Percentiles rank a stretch among this genome's conserved stretches.
Conservation (phyloP, 139 green algal species). For the Prasinococcaceae sp. region DNA sequence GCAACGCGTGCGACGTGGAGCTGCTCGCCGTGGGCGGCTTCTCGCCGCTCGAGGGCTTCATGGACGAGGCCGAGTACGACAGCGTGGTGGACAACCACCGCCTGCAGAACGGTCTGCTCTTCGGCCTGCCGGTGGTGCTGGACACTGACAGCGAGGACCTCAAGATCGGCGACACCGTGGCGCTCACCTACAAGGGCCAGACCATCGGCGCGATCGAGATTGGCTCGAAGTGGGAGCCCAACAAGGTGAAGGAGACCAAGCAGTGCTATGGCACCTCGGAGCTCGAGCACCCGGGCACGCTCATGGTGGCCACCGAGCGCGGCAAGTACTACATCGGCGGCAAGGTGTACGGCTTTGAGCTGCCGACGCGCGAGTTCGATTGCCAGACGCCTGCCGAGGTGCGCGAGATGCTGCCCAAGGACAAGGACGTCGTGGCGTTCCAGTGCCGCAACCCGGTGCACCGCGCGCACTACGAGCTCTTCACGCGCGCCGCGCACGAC, state of each 20-base stretch:
- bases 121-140: conserved; percentile 70
- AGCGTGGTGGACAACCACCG: conserved; percentile 23
- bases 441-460: conserved; percentile 77
- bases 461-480: conserved; percentile 77
- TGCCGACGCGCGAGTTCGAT: conserved; percentile 42
- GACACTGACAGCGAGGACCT: conserved; percentile 59
- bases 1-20: conserved; percentile 36
- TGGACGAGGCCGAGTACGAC: conserved; percentile 26
- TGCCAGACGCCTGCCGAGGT: conserved; percentile 55
- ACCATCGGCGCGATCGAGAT: conserved; percentile 44
- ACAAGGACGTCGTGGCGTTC: conserved; percentile 56
- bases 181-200: conserved; percentile 26
- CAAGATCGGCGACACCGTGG: conserved; percentile 21
- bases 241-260: conserved; percentile 56
- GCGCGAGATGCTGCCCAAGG: conserved; percentile 39
- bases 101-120: conserved; percentile 25
- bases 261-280: conserved; percentile 68
- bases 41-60: conserved; percentile 28
- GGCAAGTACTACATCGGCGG: conserved; percentile 62
- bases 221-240: conserved; percentile 42
- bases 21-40: conserved; percentile 27
- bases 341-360: conserved; percentile 18
- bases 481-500: conserved; percentile 60
- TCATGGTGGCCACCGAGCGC: conserved; percentile 72
- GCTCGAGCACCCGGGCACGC: conserved; percentile 66